Evolutionary conservation across 345 rosid species (phyloP).

Genomic region (Sisymbrium altissimum): DNA sequence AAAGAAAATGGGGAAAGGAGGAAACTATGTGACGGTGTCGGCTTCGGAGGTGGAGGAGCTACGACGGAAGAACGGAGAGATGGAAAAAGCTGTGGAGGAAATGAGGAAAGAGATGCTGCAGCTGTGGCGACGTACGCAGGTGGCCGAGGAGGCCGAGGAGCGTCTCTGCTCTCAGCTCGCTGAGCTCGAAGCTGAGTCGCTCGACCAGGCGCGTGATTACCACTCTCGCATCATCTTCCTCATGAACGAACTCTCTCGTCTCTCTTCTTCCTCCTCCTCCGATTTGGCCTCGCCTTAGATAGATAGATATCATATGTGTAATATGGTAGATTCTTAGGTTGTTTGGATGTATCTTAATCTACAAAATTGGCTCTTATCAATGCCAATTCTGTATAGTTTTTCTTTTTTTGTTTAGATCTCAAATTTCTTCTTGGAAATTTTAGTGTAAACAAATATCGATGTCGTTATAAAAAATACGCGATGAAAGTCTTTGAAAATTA

Average conservation of each 20-base stretch:
- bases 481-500: background rate
- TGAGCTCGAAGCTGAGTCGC: slow-evolving; percentile 82
- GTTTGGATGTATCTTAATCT: background rate
- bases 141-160: slow-evolving; percentile 87
- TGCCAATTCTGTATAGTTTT: background rate
- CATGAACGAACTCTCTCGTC: slow-evolving; percentile 55
- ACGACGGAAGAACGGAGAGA: slow-evolving; percentile 37
- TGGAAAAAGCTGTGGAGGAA: slow-evolving; percentile 59
- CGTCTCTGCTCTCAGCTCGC: slow-evolving; percentile 80
- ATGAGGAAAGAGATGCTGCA: slow-evolving; percentile 53
- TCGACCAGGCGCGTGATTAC: slow-evolving; percentile 62
- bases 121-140: slow-evolving; percentile 49
- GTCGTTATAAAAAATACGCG: background rate
- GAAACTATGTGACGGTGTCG: slow-evolving; percentile 24
- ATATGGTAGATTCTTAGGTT: background rate
- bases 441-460: background rate
- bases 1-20: slow-evolving; percentile 36
- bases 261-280: slow-evolving; percentile 18
- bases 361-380: background rate
- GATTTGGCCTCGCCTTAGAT: slow-evolving; percentile 20
- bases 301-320: background rate
- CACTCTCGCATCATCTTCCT: slow-evolving; percentile 60
- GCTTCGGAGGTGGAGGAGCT: slow-evolving; percentile 32
- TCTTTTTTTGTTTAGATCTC: background rate
- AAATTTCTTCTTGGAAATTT: no score